Conservation (phyloP, 768 basidiomycete genomes). For the Xerocomus spinulosus region DNA sequence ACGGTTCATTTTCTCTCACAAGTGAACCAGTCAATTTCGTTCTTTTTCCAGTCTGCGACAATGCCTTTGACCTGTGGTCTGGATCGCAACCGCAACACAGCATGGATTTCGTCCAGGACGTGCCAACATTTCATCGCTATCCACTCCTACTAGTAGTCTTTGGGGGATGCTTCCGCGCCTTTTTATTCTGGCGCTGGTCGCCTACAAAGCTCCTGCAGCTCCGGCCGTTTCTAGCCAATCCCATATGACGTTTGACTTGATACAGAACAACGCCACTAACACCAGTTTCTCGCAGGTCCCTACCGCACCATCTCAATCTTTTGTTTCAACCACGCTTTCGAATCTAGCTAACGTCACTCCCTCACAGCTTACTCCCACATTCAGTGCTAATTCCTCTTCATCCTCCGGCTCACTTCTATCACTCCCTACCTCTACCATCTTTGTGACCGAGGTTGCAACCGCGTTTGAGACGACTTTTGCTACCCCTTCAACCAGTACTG, state of each 20-base stretch:
- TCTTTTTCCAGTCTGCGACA: conserved; percentile 2
- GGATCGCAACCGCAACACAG: conserved; percentile 1
- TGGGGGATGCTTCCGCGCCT: conserved; percentile 7
- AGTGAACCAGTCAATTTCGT: neutral
- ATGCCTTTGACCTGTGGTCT: neutral
- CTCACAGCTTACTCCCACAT: neutral
- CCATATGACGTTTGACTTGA: neutral
- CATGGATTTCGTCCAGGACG: neutral
- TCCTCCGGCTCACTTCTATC: neutral
- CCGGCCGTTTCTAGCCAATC: conserved; percentile 10
- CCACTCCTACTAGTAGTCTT: neutral
- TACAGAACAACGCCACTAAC: neutral
- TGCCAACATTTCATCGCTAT: neutral
- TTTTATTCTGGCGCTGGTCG: conserved; percentile 17
- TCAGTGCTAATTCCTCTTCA: neutral
- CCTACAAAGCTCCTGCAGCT: conserved; percentile 2
- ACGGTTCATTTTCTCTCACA: too few relatives aligned
- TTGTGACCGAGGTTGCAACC: conserved; percentile 11
- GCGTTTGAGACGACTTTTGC: conserved; percentile 5
- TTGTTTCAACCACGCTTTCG: neutral
- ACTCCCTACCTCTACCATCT: neutral
- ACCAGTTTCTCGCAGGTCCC: neutral
- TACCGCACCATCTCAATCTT: neutral
- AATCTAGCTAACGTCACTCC: neutral
- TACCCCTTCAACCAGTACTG: conserved; percentile 4